Percentiles rank a stretch among this genome's conserved stretches.
These are phyloP conservation scores for Pichia eremophila DNA, from an alignment of 805 yeast genomes.

Conservation along the genomic window DNA sequence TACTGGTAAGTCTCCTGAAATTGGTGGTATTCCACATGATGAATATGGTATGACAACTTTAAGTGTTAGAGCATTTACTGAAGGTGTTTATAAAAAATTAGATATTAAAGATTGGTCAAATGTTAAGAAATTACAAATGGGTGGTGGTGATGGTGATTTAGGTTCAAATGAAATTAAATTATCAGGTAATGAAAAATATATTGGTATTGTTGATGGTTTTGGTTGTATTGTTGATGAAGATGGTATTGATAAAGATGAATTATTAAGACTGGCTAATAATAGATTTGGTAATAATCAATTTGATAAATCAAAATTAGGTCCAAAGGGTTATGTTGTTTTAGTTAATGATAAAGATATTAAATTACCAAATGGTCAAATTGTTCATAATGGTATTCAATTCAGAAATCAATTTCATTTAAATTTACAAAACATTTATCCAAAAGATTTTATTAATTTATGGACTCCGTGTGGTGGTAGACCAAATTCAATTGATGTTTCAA, in stretches of 20 bases:
- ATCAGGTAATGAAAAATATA: slow-evolving; percentile 74
- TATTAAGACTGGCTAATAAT: slow-evolving; percentile 64
- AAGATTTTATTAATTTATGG: slow-evolving; percentile 62
- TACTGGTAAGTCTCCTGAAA: slow-evolving; percentile 84
- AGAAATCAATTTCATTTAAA: slow-evolving; percentile 85
- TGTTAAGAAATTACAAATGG: slow-evolving; percentile 84
- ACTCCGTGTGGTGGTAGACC: slow-evolving; percentile 99
- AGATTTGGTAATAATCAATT: slow-evolving; percentile 68
- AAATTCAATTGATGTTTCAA: slow-evolving; percentile 83
- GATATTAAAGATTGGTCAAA: slow-evolving; percentile 44
- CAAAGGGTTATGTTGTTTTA: slow-evolving; percentile 70
- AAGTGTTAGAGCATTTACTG: slow-evolving; percentile 86
- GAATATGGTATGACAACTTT: slow-evolving; percentile 96
- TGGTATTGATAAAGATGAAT: slow-evolving; percentile 76
- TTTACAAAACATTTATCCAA: slow-evolving; percentile 50
- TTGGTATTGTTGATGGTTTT: slow-evolving; percentile 89
- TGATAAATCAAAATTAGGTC: slow-evolving; percentile 57
- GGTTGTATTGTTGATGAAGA: slow-evolving; percentile 91
- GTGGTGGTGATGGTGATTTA: slow-evolving; percentile 98
- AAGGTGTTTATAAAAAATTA: slow-evolving; percentile 75
- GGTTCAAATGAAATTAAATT: slow-evolving; percentile 92
- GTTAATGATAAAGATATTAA: slow-evolving; percentile 76
- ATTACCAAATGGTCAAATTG: slow-evolving; percentile 67
- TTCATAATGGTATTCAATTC: slow-evolving; percentile 80
- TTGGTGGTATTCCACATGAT: slow-evolving; percentile 98